A percentile compares a stretch with the other conserved stretches of the same genome.
Evolutionary conservation across 2,329 filamentous ascomycete species (phyloP).

Genomic region (Chaetomium strumarium): DNA sequence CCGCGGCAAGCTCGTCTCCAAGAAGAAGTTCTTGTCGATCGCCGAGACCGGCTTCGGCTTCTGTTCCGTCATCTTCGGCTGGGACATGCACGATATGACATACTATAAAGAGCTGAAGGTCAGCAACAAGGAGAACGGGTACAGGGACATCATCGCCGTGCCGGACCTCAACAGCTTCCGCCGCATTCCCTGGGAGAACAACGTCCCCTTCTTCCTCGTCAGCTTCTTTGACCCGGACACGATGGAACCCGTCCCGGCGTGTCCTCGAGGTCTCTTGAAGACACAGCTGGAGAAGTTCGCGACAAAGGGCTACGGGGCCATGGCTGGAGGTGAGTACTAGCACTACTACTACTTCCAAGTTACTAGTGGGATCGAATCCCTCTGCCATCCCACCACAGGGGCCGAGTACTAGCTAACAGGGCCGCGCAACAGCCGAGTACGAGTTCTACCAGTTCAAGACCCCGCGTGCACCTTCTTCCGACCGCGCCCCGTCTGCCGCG

Average conservation of each 20-base stretch:
- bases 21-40: constrained; percentile 85
- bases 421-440: constrained; percentile 64
- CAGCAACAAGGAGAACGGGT: constrained; percentile 87
- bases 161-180: constrained; percentile 73
- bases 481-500: constrained; percentile 62
- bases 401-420: constrained; percentile 9
- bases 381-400: neutral
- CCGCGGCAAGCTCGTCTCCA: constrained; percentile 85
- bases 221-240: constrained; percentile 80
- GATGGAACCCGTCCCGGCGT: constrained; percentile 63
- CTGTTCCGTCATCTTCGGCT: constrained; percentile 90
- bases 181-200: constrained; percentile 84
- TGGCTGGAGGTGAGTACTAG: constrained; percentile 76
- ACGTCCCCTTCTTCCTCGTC: constrained; percentile 79
- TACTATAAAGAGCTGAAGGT: constrained; percentile 81
- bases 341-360: no score
- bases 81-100: constrained; percentile 94
- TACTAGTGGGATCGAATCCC: no score
- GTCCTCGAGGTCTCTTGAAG: constrained; percentile 70
- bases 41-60: constrained; percentile 81
- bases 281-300: constrained; percentile 62
- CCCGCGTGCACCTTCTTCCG: constrained; percentile 43
- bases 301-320: constrained; percentile 66
- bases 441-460: constrained; percentile 89
- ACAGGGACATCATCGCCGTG: constrained; percentile 76